A percentile compares a stretch with the other conserved stretches of the same genome.
Conservation (phyloP, 106 monocot species). For the Xerophyta viscosa region DNA sequence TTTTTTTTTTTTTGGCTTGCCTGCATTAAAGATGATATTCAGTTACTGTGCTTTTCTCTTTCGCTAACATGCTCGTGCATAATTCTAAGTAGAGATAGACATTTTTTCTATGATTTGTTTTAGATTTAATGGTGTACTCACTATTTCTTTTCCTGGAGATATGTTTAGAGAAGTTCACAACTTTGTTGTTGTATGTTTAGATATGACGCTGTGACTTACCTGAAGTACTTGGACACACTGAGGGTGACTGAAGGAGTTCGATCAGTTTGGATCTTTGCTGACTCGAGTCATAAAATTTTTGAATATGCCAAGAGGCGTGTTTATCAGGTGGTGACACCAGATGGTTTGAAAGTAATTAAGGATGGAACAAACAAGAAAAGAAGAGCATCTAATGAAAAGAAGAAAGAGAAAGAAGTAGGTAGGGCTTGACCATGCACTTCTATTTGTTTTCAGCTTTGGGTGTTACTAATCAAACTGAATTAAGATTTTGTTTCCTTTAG, state of each 20-base stretch:
- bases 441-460: neutral
- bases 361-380: constrained; percentile 48
- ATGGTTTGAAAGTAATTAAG: constrained; percentile 35
- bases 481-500: no score
- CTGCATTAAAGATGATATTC: no score
- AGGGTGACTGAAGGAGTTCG: constrained; percentile 86
- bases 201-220: constrained; percentile 95
- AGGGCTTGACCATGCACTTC: neutral
- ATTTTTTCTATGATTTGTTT: no score
- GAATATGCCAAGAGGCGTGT: constrained; percentile 86
- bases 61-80: no score
- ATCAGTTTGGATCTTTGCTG: constrained; percentile 95
- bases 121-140: no score
- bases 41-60: no score
- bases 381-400: constrained; percentile 23
- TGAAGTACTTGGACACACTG: constrained; percentile 91
- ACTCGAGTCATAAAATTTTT: constrained; percentile 96
- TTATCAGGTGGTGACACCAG: constrained; percentile 60
- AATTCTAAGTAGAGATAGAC: no score
- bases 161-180: no score
- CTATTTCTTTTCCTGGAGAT: no score
- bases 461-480: no score
- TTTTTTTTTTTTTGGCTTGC: no score
- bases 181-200: constrained; percentile 15
- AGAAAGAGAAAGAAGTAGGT: constrained; percentile 47